These are phyloP conservation scores for Penicillium sp. DNA, from an alignment of 2,329 filamentous ascomycete species.

Conservation along the genomic window DNA sequence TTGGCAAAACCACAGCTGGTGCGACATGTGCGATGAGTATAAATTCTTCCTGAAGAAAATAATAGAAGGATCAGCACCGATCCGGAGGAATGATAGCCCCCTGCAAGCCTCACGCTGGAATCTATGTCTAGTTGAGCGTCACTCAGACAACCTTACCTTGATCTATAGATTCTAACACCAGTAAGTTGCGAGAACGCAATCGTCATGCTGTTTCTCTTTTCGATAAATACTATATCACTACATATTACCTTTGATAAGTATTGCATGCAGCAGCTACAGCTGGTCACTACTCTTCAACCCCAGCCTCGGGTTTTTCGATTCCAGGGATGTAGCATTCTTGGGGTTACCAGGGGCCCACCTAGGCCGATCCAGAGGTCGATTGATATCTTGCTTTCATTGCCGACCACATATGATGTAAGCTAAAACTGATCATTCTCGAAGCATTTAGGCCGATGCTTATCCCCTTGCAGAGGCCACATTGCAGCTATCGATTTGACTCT, in stretches of 20 bases:
- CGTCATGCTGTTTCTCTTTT: not conserved
- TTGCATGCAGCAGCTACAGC: not conserved
- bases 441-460: not conserved
- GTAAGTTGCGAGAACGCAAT: not conserved
- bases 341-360: not conserved
- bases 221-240: not conserved
- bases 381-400: not conserved
- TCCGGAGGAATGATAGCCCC: not conserved
- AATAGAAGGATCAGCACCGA: not conserved
- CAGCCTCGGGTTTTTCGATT: not conserved
- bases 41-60: not conserved
- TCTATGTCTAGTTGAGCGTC: not conserved
- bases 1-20: not conserved
- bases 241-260: not conserved
- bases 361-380: not conserved
- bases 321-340: not conserved
- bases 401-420: not conserved
- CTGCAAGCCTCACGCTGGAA: not conserved
- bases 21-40: not conserved
- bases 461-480: not conserved
- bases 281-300: not conserved
- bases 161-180: not conserved
- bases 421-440: not conserved
- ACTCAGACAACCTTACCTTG: not conserved
- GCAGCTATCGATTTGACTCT: not conserved